Percentiles rank a stretch among this genome's conserved stretches.
Evolutionary conservation across 768 basidiomycete genomes (phyloP).

Genomic region (Suillus decipiens): DNA sequence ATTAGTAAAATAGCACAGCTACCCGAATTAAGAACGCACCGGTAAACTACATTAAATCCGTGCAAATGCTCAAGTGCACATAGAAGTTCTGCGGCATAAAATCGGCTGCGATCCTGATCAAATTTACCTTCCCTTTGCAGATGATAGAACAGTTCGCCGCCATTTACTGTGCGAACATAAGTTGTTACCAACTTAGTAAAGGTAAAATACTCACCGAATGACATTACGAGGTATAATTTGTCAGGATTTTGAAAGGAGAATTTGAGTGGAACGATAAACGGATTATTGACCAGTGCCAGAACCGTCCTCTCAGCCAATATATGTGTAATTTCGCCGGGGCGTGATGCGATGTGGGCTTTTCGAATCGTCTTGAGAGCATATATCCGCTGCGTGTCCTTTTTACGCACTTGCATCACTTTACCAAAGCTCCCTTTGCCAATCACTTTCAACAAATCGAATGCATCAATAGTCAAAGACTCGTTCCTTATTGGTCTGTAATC

Average conservation of each 20-base stretch:
- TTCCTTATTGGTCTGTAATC: slow-evolving; percentile 88
- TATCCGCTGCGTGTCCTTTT: slow-evolving; percentile 96
- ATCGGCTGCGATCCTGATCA: slow-evolving; percentile 89
- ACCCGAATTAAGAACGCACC: slow-evolving; percentile 46
- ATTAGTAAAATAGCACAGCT: slow-evolving; percentile 6
- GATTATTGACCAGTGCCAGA: slow-evolving; percentile 94
- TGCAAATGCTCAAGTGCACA: slow-evolving; percentile 96
- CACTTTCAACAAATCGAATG: slow-evolving; percentile 95
- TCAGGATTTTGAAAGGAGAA: slow-evolving; percentile 99
- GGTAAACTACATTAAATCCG: slow-evolving; percentile 97
- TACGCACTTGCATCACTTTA: slow-evolving; percentile 99
- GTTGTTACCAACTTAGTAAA: background rate
- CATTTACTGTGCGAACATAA: slow-evolving; percentile 65
- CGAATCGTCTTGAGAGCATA: slow-evolving; percentile 98
- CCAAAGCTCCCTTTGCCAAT: slow-evolving; percentile 98
- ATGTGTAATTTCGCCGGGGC: slow-evolving; percentile 96
- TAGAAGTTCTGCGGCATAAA: slow-evolving; percentile 97
- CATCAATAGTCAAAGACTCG: slow-evolving; percentile 90
- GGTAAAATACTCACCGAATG: slow-evolving; percentile 64
- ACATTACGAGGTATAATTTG: slow-evolving; percentile 97
- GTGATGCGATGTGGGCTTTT: slow-evolving; percentile 95
- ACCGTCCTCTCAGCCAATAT: slow-evolving; percentile 97
- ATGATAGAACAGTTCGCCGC: slow-evolving; percentile 97
- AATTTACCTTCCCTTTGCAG: slow-evolving; percentile 96
- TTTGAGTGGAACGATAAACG: slow-evolving; percentile 98